Evolutionary conservation across 164 flowering plant genomes (phyloP).

Genomic region (Malania oleifera): DNA sequence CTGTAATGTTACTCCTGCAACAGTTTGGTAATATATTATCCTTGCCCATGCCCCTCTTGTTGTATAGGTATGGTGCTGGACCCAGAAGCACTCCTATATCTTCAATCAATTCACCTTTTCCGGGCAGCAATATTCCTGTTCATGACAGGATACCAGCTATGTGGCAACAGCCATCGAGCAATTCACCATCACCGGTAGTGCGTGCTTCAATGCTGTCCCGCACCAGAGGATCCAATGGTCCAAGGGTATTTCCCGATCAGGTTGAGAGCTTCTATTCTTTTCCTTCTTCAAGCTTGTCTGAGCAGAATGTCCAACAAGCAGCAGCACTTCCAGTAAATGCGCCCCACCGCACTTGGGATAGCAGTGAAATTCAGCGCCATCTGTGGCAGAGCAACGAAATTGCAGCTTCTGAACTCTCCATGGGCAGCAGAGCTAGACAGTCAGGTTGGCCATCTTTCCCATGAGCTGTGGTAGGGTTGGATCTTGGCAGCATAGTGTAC

Average conservation of each 20-base stretch:
- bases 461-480: too few relatives aligned
- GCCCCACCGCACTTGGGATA: too few relatives aligned
- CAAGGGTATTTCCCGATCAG: not conserved
- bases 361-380: not conserved
- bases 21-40: not conserved
- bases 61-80: not conserved
- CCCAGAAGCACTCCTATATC: not conserved
- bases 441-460: too few relatives aligned
- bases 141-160: too few relatives aligned
- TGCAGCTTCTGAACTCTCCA: not conserved
- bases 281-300: not conserved
- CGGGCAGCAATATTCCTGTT: too few relatives aligned
- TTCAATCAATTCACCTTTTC: not conserved
- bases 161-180: too few relatives aligned
- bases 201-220: not conserved
- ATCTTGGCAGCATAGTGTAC: too few relatives aligned
- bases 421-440: too few relatives aligned
- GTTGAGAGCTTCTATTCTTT: not conserved
- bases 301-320: not conserved
- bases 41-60: not conserved
- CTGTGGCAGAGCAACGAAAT: not conserved
- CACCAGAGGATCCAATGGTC: not conserved
- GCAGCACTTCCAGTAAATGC: too few relatives aligned
- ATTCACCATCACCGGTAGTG: not conserved
- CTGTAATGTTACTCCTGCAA: too few relatives aligned